Conservation (phyloP, 2,329 filamentous ascomycete genomes). For the Pleomassaria siparia region DNA sequence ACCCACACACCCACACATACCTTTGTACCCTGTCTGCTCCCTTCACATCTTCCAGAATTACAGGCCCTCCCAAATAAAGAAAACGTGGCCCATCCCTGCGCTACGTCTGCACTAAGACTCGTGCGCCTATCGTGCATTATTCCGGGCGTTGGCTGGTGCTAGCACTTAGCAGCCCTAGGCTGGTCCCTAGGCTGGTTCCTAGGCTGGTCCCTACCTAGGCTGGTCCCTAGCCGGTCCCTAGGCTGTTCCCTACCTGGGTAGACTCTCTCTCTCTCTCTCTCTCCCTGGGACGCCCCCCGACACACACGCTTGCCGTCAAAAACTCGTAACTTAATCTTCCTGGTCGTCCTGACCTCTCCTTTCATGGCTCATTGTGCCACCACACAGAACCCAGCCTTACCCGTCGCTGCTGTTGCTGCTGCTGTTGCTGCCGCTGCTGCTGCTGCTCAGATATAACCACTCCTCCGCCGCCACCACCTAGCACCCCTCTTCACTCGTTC, state of each 20-base stretch:
- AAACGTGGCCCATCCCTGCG: constrained; percentile 23
- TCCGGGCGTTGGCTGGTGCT: constrained; percentile 4
- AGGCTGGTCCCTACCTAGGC: not conserved
- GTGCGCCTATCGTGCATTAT: constrained; percentile 23
- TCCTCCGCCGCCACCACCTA: not conserved
- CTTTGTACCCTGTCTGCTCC: not conserved
- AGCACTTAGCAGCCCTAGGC: not conserved
- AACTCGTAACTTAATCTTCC: constrained; percentile 8
- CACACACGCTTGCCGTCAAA: constrained; percentile 25
- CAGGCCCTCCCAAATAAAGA: constrained; percentile 1
- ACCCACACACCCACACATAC: too few species aligned
- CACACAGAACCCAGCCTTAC: constrained; percentile 12
- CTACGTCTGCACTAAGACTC: constrained; percentile 10
- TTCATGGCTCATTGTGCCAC: constrained; percentile 16
- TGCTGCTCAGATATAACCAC: constrained; percentile 7
- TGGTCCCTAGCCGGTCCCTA: too few species aligned
- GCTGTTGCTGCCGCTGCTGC: constrained; percentile 4
- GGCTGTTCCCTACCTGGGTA: too few species aligned
- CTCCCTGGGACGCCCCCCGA: constrained; percentile 21
- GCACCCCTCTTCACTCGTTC: constrained; percentile 1
- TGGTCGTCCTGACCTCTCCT: constrained; percentile 27
- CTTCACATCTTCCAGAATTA: not conserved
- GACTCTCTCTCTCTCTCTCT: not conserved
- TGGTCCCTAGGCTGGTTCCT: not conserved
- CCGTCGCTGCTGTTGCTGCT: not conserved